These are phyloP conservation scores for Boletellus sp. DNA, from an alignment of 768 basidiomycete species.

Conservation along the genomic window DNA sequence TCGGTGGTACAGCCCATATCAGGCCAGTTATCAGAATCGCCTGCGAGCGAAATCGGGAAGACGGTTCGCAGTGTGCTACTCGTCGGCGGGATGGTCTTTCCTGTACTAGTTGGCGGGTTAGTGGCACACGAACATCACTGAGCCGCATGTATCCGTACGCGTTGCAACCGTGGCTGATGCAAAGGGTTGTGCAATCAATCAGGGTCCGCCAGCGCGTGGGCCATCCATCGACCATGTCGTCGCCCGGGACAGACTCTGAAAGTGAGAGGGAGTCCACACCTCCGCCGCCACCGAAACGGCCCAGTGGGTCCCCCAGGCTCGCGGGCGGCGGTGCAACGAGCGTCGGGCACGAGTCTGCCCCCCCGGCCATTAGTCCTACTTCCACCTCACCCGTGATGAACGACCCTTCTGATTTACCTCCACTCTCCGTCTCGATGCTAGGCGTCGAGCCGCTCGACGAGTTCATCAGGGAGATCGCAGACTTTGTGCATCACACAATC, in stretches of 20 bases:
- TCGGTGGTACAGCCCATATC: slow-evolving; percentile 82
- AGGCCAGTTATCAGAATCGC: slow-evolving; percentile 35
- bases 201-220: not conserved
- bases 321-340: slow-evolving; percentile 22
- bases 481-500: slow-evolving; percentile 79
- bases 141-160: not conserved
- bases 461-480: slow-evolving; percentile 87
- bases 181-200: too few species aligned
- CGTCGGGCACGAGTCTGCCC: slow-evolving; percentile 17
- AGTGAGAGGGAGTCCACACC: slow-evolving; percentile 25
- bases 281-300: slow-evolving; percentile 37
- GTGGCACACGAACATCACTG: slow-evolving; percentile 57
- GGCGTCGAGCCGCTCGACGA: slow-evolving; percentile 91
- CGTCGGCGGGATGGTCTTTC: slow-evolving; percentile 66
- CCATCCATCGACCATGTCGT: slow-evolving; percentile 23
- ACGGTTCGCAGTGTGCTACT: slow-evolving; percentile 50
- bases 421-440: slow-evolving; percentile 75
- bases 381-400: slow-evolving; percentile 22
- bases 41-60: slow-evolving; percentile 42
- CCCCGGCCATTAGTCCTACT: slow-evolving; percentile 8
- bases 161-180: too few species aligned
- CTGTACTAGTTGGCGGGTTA: slow-evolving; percentile 54
- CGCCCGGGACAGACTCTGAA: slow-evolving; percentile 27
- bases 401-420: slow-evolving; percentile 42
- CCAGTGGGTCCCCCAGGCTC: slow-evolving; percentile 31